Evolutionary conservation across 768 basidiomycete genomes (phyloP).

Genomic region (Suillus plorans): DNA sequence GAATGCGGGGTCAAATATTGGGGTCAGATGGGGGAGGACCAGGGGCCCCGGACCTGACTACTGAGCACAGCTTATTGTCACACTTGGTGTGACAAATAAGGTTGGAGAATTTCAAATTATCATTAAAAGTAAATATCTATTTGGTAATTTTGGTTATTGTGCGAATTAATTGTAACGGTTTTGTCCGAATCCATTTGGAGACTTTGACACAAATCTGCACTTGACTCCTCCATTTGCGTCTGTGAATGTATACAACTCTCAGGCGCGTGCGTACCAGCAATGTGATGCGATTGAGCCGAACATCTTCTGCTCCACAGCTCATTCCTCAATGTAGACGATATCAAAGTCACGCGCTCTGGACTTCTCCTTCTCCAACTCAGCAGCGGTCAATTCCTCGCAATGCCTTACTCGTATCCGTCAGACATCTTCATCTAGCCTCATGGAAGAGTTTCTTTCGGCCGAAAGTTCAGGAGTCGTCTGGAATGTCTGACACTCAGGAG

Average conservation of each 20-base stretch:
- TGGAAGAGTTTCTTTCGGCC: constrained; percentile 28
- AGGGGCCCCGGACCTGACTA: background rate
- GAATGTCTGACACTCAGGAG: constrained; percentile 50
- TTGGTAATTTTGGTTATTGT: constrained; percentile 5
- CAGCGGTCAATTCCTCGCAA: background rate
- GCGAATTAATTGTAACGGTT: constrained; percentile 12
- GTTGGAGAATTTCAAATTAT: constrained; percentile 22
- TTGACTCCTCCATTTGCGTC: background rate
- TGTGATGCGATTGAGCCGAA: constrained; percentile 32
- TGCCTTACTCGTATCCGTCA: background rate
- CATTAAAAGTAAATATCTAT: constrained; percentile 6
- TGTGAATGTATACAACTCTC: constrained; percentile 36
- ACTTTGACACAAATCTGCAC: constrained; percentile 18
- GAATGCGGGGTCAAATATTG: constrained; percentile 7
- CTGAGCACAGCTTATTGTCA: background rate
- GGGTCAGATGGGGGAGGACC: constrained; percentile 1
- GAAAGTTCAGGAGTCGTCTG: background rate
- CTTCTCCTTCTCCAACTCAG: background rate
- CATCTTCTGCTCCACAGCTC: constrained; percentile 3
- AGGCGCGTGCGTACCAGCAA: constrained; percentile 25
- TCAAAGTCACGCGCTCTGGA: background rate
- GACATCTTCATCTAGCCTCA: constrained; percentile 16
- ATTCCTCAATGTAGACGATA: background rate
- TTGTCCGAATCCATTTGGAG: constrained; percentile 13
- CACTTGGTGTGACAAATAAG: constrained; percentile 4